A percentile compares a stretch with the other conserved stretches of the same genome.
phyloP scores from a whole-genome alignment of 192 early-diverging fungal genomes.

The Podila verticillata region DNA sequence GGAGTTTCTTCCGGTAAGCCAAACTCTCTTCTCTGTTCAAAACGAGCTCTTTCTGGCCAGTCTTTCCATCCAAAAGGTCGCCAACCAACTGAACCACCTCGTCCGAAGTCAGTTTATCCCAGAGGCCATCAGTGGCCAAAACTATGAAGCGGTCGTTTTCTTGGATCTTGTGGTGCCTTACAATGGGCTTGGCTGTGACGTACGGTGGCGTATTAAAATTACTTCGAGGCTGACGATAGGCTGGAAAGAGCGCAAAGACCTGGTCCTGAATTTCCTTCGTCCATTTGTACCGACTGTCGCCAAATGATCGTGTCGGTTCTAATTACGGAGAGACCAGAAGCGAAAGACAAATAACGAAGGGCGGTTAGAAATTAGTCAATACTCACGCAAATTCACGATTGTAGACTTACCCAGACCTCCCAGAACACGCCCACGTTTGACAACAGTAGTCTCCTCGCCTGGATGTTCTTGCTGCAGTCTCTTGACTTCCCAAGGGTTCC shows the following conservation, averaged over 20 bases:
- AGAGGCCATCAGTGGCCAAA: constrained; percentile 85
- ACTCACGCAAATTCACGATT: no score
- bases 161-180: constrained; percentile 67
- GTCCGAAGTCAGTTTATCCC: constrained; percentile 76
- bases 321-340: constrained; percentile 37
- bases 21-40: constrained; percentile 24
- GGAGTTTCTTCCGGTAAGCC: constrained; percentile 7
- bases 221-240: constrained; percentile 54
- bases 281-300: constrained; percentile 79
- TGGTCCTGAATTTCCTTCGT: constrained; percentile 64
- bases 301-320: constrained; percentile 70
- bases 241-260: constrained; percentile 58
- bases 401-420: constrained; percentile 53
- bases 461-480: constrained; percentile 76
- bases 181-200: constrained; percentile 79
- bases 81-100: constrained; percentile 65
- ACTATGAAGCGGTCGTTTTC: constrained; percentile 77
- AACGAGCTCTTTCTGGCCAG: constrained; percentile 26
- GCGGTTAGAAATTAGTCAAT: constrained; percentile 12
- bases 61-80: constrained; percentile 50
- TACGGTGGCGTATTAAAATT: constrained; percentile 75
- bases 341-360: constrained; percentile 37
- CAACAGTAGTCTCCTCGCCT: constrained; percentile 69
- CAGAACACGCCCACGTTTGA: constrained; percentile 66
- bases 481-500: constrained; percentile 60